phyloP scores from a whole-genome alignment of 495 filamentous ascomycete species.

The Trichoderma erinaceum region DNA sequence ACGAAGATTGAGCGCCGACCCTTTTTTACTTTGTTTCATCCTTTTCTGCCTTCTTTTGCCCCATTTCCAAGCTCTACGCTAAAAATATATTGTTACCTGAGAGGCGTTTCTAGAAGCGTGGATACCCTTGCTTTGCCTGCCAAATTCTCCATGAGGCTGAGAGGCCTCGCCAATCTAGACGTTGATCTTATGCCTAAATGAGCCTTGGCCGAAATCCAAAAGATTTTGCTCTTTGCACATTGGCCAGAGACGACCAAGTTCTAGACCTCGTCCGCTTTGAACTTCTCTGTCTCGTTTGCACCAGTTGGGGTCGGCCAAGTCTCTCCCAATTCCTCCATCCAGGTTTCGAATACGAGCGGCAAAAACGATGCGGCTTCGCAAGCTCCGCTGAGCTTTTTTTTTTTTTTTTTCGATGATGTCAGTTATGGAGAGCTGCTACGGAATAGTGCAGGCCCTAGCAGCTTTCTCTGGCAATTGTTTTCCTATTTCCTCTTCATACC shows the following conservation, averaged over 20 bases:
- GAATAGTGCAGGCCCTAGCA: neutral
- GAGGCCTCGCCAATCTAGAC: conserved; percentile 6
- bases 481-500: neutral
- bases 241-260: neutral
- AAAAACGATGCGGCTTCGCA: neutral
- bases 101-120: neutral
- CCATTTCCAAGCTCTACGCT: conserved; percentile 28
- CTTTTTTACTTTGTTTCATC: conserved; percentile 30
- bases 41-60: conserved; percentile 20
- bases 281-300: neutral
- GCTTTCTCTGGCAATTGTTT: neutral
- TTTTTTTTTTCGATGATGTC: neutral
- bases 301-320: neutral
- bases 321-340: neutral
- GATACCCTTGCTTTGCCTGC: conserved; percentile 1
- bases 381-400: neutral
- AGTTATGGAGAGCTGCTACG: neutral
- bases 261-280: neutral
- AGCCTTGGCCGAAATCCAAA: conserved; percentile 2
- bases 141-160: conserved; percentile 2
- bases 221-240: neutral
- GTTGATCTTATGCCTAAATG: neutral
- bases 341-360: neutral
- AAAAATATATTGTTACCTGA: conserved; percentile 19
- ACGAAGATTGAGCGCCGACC: too few relatives aligned